Evolutionary conservation across 768 basidiomycete genomes (phyloP), one percentile per base, ranked within the genome.

Genomic region (Tricholoma flavovirens): DNA sequence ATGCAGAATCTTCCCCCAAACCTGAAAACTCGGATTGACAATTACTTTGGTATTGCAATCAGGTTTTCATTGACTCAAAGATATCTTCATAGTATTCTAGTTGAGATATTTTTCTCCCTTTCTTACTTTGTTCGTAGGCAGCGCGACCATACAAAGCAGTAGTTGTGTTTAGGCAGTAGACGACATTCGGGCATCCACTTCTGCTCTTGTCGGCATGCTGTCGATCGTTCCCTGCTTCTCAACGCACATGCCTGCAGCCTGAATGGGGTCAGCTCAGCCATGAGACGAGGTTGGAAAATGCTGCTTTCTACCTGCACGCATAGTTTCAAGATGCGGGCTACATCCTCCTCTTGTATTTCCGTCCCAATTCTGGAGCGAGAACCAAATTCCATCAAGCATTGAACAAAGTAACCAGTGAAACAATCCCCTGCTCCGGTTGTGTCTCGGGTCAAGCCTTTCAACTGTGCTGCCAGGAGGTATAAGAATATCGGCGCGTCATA

Each of bases 341-440:
- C 57, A 36, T 76, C 75, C 12, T 64, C 53, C 46, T 68, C 68
- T 14, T 51, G 56, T 33, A 74, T 68, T 15, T 67, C 69, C 17
- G 59, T 59, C 9, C 67, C 66, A 15, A 65, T 49, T 42, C 58
- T 64, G 1, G 66, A 62, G 17, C 60, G 26, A 19, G 67, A 55
- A 0, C 65, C 72, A 50, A 69, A 63, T 35, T 71, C 66, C 83
- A 84, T 83, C 38, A 86, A 67, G 0, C 79, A 81, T 11, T 75
- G 71, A 12, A 83, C 78, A 59, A 84, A 74, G 60, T 82, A 86
- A 11, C 84, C 84, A 0, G 82, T 76, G 63, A 84, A 84, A 57
- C 82, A 83, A 59, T 86, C 84, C 0, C 84, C 84, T 1, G 84
- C 84, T 9, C 84, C 84, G 0, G 84, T 86, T 2, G 83, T 84